Evolutionary conservation across 129 eudicot genomes (phyloP), one percentile per base, ranked within the genome.

Genomic region (Oenanthe sinensis): DNA sequence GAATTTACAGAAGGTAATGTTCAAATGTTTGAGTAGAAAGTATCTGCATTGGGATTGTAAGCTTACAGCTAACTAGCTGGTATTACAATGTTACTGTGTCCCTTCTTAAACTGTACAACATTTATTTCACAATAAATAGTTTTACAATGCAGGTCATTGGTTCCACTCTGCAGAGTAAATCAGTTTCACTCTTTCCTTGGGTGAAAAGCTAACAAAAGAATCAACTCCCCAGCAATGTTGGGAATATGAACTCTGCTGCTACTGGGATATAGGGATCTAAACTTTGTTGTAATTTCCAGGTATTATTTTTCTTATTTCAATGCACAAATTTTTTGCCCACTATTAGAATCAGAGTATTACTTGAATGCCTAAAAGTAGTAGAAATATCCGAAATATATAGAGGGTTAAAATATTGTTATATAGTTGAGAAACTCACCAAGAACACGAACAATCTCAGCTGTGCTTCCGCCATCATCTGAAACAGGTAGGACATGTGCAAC

Each of bases 381-480:
- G 28, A 45, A 45, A 19, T 39, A 62, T 28, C 44, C 40, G 52
- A 79, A 13, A 50, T 0, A 39, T 30, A 11, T 44, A 47, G 43
- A 28, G 70, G 74, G 26, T 50, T 11, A 54, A 40, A 80, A 85
- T 46, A 28, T 30, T 65, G 62, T 46, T 5, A n/a, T 47, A 46
- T 75, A 47, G 45, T 36, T 65, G 44, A 60, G 24, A 60, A 77
- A 68, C 74, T 79, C 65, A 93, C 98, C 98, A 79, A 95, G 91
- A 87, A 95, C 97, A 33, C 98, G 97, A 72, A 95, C 98, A 83
- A 95, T 95, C 86, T 95, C 98, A 50, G 98, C 98, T 71, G 98
- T 95, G 81, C 98, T 95, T 76, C 98, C 98, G 63, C 98, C 98
- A 74, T 94, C 98, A 87, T 94, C 98, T 74, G 98, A 94, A 82